Conservation (phyloP, 2,329 filamentous ascomycete genomes). For the Pyrenophora seminiperda region DNA sequence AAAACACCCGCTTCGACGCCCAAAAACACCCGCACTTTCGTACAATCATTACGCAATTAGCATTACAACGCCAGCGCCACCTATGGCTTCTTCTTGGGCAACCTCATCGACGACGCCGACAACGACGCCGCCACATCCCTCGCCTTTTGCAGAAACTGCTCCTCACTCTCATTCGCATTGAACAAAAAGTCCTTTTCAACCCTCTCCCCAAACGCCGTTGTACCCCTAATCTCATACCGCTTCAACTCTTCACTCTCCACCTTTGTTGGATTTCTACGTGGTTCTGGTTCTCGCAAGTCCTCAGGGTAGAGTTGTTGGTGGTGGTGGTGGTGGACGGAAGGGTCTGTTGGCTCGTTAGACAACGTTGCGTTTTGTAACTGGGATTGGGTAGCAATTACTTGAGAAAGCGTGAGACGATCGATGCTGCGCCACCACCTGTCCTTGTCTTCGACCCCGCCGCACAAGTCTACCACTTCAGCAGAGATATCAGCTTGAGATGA, state of each 20-base stretch:
- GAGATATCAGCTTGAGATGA: conserved; percentile 25
- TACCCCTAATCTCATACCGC: no score
- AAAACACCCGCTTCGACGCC: no score
- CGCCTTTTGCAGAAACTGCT: conserved; percentile 5
- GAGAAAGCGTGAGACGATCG: conserved; percentile 11
- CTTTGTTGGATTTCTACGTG: no score
- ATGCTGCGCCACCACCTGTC: conserved; percentile 21
- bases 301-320: not conserved
- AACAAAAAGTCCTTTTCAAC: not conserved
- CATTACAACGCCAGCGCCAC: no score
- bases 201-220: no score
- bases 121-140: no score
- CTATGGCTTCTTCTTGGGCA: not conserved
- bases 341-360: not conserved
- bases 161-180: conserved; percentile 1
- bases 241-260: no score
- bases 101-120: no score
- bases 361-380: not conserved
- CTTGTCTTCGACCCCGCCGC: conserved; percentile 14
- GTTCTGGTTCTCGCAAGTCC: no score
- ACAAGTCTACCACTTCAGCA: conserved; percentile 26
- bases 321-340: not conserved
- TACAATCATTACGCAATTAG: no score
- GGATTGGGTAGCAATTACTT: conserved; percentile 2
- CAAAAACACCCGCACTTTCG: no score